These are phyloP conservation scores for Melampsora americana DNA, from an alignment of 1,284 basidiomycete species.

Conservation along the genomic window DNA sequence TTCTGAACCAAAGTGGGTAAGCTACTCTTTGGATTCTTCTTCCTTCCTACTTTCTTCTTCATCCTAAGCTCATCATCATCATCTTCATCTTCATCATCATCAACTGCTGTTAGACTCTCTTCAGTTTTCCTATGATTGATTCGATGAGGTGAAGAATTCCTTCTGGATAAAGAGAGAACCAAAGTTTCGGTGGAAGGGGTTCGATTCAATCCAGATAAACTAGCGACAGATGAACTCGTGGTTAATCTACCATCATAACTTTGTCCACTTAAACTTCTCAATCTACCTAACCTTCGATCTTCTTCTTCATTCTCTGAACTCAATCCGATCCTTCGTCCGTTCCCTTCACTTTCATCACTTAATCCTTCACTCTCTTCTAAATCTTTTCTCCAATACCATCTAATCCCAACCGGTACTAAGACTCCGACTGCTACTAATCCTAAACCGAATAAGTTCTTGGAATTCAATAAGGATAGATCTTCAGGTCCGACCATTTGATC, in stretches of 20 bases:
- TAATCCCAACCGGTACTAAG: slow-evolving; percentile 24
- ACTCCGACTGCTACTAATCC: slow-evolving; percentile 16
- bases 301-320: slow-evolving; percentile 11
- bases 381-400: slow-evolving; percentile 34
- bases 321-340: slow-evolving; percentile 3
- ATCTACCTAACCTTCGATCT: background rate
- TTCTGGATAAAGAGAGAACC: background rate
- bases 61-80: background rate
- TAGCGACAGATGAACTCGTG: slow-evolving; percentile 1
- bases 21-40: background rate
- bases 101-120: background rate
- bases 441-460: slow-evolving; percentile 29
- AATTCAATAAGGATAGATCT: slow-evolving; percentile 28
- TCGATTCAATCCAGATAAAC: background rate
- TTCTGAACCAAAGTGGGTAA: background rate
- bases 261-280: slow-evolving; percentile 16
- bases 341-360: background rate
- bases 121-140: background rate
- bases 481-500: slow-evolving; percentile 53
- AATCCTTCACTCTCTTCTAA: slow-evolving; percentile 2
- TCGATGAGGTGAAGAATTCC: background rate
- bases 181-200: background rate
- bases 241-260: slow-evolving; percentile 11
- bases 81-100: background rate
- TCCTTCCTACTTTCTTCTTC: background rate